Percentiles rank a stretch among this genome's conserved stretches.
Conservation (phyloP, 345 rosid genomes). For the Brassica napus region Da-Ae NC_063438.1:27441501-27442000, state of each 20-base stretch:
- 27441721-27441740: neutral
- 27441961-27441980: conserved; percentile 58
- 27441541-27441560: neutral
- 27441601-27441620: neutral
- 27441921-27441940: conserved; percentile 34
- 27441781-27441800: neutral
- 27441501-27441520: neutral
- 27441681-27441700: no score
- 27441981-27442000: conserved; percentile 47
- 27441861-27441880: conserved; percentile 1
- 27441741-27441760: neutral
- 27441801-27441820: conserved; percentile 9
- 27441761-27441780: neutral
- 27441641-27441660: neutral
- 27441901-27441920: neutral
- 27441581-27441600: neutral
- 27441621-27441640: neutral
- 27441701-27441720: neutral
- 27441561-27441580: neutral
- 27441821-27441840: conserved; percentile 11
- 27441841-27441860: neutral
- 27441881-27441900: neutral
- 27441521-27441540: neutral
- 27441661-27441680: no score
- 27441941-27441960: conserved; percentile 44